Conservation (phyloP, 1,284 basidiomycete species). For the Sporisorium scitamineum region DNA sequence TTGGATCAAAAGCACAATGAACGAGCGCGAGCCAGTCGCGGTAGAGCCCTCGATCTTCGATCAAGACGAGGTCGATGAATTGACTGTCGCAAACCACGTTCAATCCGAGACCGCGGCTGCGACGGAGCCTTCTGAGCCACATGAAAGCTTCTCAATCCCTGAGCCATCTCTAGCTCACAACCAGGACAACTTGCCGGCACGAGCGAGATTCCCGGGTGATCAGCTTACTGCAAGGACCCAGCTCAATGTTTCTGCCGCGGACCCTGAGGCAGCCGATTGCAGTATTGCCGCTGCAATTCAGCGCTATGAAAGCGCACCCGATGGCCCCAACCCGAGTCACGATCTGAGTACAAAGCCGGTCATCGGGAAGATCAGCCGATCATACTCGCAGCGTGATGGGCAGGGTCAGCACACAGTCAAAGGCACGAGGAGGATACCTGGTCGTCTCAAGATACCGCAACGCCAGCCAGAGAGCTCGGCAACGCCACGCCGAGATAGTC, state of each 20-base stretch:
- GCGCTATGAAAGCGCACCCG: too few relatives aligned
- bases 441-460: conserved; percentile 30
- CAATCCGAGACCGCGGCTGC: background rate
- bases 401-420: background rate
- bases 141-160: background rate
- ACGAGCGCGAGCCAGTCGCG: background rate
- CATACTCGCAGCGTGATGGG: conserved; percentile 19
- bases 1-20: conserved; percentile 29
- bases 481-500: background rate
- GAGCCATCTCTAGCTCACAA: background rate
- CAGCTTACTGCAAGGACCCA: too few relatives aligned
- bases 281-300: too few relatives aligned
- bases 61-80: too few relatives aligned
- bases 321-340: too few relatives aligned
- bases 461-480: background rate
- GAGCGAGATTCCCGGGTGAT: too few relatives aligned
- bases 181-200: background rate
- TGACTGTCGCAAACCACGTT: background rate
- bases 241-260: too few relatives aligned
- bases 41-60: background rate
- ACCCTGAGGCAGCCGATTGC: too few relatives aligned
- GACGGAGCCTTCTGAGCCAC: background rate
- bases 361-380: conserved; percentile 1
- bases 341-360: background rate
- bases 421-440: conserved; percentile 10